phyloP scores from a whole-genome alignment of 345 rosid genomes.

The Lepidium sativum region DNA sequence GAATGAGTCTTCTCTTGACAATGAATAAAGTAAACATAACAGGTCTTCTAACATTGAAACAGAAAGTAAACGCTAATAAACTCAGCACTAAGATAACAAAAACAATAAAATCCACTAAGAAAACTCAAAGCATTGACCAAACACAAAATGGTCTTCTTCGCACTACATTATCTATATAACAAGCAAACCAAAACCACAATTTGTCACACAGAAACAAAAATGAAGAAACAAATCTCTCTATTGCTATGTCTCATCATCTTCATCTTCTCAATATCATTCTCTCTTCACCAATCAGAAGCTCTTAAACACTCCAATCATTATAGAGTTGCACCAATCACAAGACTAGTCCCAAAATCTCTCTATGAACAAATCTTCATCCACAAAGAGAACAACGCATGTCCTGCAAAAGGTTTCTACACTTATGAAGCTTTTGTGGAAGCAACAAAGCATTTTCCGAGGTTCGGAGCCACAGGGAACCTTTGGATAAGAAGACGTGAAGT shows the following conservation, averaged over 20 bases:
- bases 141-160: conserved; percentile 12
- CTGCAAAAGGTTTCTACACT: conserved; percentile 50
- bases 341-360: conserved; percentile 30
- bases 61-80: not conserved
- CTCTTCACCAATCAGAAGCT: conserved; percentile 31
- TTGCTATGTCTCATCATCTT: conserved; percentile 16
- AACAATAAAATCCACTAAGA: conserved; percentile 10
- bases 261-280: conserved; percentile 16
- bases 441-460: conserved; percentile 38
- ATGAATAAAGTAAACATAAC: too few species aligned
- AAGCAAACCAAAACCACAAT: not conserved
- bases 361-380: conserved; percentile 46
- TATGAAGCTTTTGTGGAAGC: conserved; percentile 61
- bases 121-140: conserved; percentile 22
- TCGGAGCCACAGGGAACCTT: conserved; percentile 36
- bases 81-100: not conserved
- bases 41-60: too few species aligned
- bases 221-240: conserved; percentile 17
- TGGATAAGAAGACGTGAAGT: conserved; percentile 39
- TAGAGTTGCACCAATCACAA: conserved; percentile 1
- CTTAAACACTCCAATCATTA: not conserved
- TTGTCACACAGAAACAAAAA: not conserved
- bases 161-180: conserved; percentile 9
- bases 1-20: too few species aligned
- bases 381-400: conserved; percentile 44